Base-by-base conservation (phyloP, 2,329 filamentous ascomycete genomes). In the Stagonosporopsis rhizophila region DNA sequence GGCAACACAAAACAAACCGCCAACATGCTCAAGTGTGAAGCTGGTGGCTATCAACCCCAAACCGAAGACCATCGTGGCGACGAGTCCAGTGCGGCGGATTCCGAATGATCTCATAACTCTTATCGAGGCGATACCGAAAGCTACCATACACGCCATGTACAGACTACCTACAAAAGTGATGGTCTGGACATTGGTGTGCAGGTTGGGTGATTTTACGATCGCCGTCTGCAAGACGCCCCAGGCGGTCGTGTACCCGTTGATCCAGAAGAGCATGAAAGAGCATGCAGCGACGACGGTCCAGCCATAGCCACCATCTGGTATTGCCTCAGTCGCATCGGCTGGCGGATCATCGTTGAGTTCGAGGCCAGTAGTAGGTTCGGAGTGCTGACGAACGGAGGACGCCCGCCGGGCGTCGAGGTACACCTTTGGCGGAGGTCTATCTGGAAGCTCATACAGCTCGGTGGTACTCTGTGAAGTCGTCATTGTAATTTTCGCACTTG, bases 221-320 rank as follows among this genome's bases (percentile, higher is more conserved):
- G 81, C 84, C 4, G 79, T 78, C 70, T 89, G 86, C 42, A 87
- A 74, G 0, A 89, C 79, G 22, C 85, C 86, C 85, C 85, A 88
- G 59, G 79, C 80, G 65, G 85, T 86, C 7, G 79, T 79, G 0
- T 80, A 83, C 46, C 85, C 85, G 44, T 83, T 79, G 47, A 82
- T 65, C 64, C 69, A 73, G 76, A 83, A 87, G 2, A 81, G 78
- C 11, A 86, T 64, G 1, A 83, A 65, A 6, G 80, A 78, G 61
- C 82, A 84, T 28, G 76, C 78, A 3, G 28, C 28, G 6, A 42
- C 28, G 9, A 50, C 28, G 3, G 19, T 35, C 28, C 47, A 35
- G 27, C 28, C 83, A 64, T 85, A 84, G 22, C 82, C 83, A 25
- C 83, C 83, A 42, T 85, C 82, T 0, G 83, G 83, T 0, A 72